Base-by-base conservation (phyloP, 2,329 filamentous ascomycete species). In the Verruconis gallopava region DNA sequence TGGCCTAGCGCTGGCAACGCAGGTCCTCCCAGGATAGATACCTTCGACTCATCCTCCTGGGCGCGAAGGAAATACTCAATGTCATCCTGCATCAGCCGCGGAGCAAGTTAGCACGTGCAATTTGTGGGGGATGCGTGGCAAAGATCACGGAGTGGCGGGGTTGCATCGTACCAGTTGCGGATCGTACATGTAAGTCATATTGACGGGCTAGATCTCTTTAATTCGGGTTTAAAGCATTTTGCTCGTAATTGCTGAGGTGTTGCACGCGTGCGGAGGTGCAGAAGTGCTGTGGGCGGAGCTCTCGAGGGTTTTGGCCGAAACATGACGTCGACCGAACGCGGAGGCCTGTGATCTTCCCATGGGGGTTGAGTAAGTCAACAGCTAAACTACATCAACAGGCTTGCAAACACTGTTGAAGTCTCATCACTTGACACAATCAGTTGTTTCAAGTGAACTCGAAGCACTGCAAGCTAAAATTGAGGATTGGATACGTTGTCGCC, bases 1-100 rank as follows among this genome's bases (percentile, higher is more conserved):
- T 93, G 85, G 35, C 84, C 81, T 5, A 93, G 66, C 22, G 85
- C 83, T 38, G 83, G 81, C 3, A 91, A 60, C 0, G 67, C 67
- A 17, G 71, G 67, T 2, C 64, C 63, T 37, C 56, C 45, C 36
- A 54, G 11, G 32, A 40, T 13, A 45, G 39, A 13, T 46, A 46
- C 13, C 47, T 43, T 45, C 9, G 19, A 17, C 6, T 38, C n/a
- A 21, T 54, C 51, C 44, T 67, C 63, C 35, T 63, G 59, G 12
- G 54, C 49, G 46, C 63, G 52, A 38, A 64, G 61, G 47, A 64
- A 64, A 22, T 63, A 51, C 4, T 58, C 55, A 46, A 65, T 64
- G 6, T 61, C 61, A 47, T 64, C 62, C 61, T 30, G 25, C n/a
- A 30, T 30, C 25, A n/a, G n/a, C n/a, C n/a, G n/a, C 62, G 38